phyloP scores from a whole-genome alignment of 176 grass and related monocot genomes.

The Musa itinerans region DNA sequence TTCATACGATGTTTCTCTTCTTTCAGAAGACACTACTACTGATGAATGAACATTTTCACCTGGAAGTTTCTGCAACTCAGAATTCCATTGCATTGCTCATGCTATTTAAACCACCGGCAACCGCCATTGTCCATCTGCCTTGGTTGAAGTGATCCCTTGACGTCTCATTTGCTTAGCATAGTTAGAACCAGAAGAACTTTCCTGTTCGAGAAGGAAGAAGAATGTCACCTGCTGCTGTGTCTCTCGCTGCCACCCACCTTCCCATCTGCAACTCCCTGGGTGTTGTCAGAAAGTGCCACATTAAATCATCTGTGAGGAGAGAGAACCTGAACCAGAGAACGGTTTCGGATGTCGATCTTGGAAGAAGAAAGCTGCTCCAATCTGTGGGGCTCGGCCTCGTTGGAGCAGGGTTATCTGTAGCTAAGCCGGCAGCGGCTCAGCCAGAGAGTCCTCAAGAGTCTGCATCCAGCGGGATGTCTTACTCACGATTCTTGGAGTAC shows the following conservation, averaged over 20 bases:
- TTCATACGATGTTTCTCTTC: too few relatives aligned
- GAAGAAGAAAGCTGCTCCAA: conserved; percentile 44
- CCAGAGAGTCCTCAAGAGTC: conserved; percentile 31
- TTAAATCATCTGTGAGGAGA: conserved; percentile 4
- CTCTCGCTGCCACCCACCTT: conserved; percentile 33
- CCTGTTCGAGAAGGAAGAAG: conserved; percentile 6
- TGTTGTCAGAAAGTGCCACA: conserved; percentile 26
- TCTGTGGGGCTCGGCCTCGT: conserved; percentile 35
- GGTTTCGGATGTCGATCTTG: background rate
- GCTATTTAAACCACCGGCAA: too few relatives aligned
- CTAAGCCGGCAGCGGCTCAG: conserved; percentile 20
- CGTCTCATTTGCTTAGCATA: too few relatives aligned
- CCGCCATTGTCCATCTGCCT: too few relatives aligned
- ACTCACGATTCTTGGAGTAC: conserved; percentile 65
- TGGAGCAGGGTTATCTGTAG: background rate
- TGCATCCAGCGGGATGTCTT: conserved; percentile 54
- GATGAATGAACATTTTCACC: too few relatives aligned
- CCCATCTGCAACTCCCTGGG: conserved; percentile 44
- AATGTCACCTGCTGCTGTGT: conserved; percentile 34
- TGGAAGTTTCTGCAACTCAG: too few relatives aligned
- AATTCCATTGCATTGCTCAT: too few relatives aligned
- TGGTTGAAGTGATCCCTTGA: too few relatives aligned
- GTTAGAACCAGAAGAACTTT: background rate
- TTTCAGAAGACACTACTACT: too few relatives aligned
- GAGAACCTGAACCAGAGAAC: background rate